Evolutionary conservation across 192 early-diverging fungal species (phyloP), one percentile per base, ranked within the genome.

Genomic region (Coemansia sp.): DNA sequence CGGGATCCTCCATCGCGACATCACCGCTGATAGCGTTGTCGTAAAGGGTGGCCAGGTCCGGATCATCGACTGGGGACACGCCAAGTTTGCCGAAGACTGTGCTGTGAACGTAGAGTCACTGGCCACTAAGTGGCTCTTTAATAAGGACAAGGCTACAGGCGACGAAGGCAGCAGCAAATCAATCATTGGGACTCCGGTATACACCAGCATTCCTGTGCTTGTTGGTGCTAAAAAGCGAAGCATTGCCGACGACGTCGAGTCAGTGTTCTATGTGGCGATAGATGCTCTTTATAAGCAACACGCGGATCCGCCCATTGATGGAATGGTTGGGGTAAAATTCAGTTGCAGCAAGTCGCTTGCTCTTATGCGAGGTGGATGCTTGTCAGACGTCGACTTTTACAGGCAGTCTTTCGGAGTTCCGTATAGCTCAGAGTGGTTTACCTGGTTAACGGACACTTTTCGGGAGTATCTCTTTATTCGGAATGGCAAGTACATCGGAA

Each of bases 1-100:
- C 3, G 53, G 53, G n/a, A 55, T 55, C 7, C 11, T 55, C 25
- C 53, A 55, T 55, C 23, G 53, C 15, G 27, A 55, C 53, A 29
- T 55, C 25, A 27, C 53, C 0, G 29, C 25, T n/a, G 53, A 25
- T 25, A 55, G 27, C n/a, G 23, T 55, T 11, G 14, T 55, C 5
- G 53, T 55, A 25, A 55, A 55, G 29, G 23, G 23, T 25, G 29
- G 1, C 29, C 25, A 29, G 53, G 27, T 5, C 0, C 3, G 41
- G 3, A 15, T 55, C 6, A 55, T 55, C 2, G 53, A 55, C 27
- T 55, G 53, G 53, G 53, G 53, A 15, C n/a, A 32, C 17, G 11
- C 53, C 10, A 55, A 17, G 53, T 6, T 55, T 12, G 25, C n/a
- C 27, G 15, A 17, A 1, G n/a, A 25, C n/a, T 6, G 53, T 1